phyloP scores from a whole-genome alignment of 495 filamentous ascomycete species.

The Penicillium lividum region DNA sequence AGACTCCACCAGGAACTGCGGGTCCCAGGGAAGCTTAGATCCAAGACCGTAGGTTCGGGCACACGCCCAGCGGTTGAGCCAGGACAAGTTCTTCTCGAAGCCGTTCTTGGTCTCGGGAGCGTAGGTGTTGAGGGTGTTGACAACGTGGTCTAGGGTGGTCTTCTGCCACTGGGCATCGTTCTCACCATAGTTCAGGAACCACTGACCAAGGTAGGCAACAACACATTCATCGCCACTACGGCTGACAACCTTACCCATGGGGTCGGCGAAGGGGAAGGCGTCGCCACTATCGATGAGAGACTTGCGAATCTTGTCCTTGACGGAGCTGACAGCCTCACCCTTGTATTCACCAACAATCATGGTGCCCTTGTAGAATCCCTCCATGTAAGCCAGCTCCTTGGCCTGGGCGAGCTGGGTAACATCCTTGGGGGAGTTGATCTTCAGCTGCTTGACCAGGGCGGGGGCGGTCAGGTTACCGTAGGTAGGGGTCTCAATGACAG shows the following conservation, averaged over 20 bases:
- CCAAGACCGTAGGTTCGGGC: conserved; percentile 90
- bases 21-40: conserved; percentile 94
- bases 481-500: conserved; percentile 87
- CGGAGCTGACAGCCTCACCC: conserved; percentile 79
- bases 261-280: conserved; percentile 91
- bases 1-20: conserved; percentile 86
- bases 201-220: conserved; percentile 91
- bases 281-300: conserved; percentile 75
- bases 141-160: conserved; percentile 70
- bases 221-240: conserved; percentile 88
- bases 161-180: conserved; percentile 75
- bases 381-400: conserved; percentile 95
- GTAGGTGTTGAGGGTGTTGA: conserved; percentile 76
- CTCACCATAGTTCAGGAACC: conserved; percentile 96
- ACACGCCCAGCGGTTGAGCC: conserved; percentile 96
- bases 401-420: conserved; percentile 85
- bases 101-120: conserved; percentile 75
- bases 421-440: conserved; percentile 96
- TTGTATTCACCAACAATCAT: conserved; percentile 90
- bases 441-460: conserved; percentile 84
- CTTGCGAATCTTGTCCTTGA: conserved; percentile 82
- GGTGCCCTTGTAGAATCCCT: conserved; percentile 94
- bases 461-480: conserved; percentile 85
- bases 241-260: conserved; percentile 82
- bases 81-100: conserved; percentile 80